These are phyloP conservation scores for Fraxinus pennsylvanica DNA, from an alignment of 257 asterid species.

Conservation along the genomic window DNA sequence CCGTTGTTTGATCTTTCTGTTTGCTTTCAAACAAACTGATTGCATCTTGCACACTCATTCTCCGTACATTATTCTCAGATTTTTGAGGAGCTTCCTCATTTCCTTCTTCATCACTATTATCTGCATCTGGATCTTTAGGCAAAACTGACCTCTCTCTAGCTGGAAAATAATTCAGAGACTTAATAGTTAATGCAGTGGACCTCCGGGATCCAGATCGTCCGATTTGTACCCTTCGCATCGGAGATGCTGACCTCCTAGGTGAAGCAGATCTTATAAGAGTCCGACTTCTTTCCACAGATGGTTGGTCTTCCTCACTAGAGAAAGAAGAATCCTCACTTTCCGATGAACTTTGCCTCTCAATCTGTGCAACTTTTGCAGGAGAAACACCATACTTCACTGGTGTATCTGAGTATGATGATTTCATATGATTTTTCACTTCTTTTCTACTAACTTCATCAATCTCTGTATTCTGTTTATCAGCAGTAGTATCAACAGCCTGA, in stretches of 20 bases:
- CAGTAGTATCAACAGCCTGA: constrained; percentile 26
- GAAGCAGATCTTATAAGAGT: constrained; percentile 72
- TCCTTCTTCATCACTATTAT: constrained; percentile 64
- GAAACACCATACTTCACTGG: constrained; percentile 74
- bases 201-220: constrained; percentile 95
- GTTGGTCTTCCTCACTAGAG: constrained; percentile 75
- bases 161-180: constrained; percentile 71
- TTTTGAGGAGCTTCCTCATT: constrained; percentile 55
- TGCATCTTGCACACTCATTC: constrained; percentile 96
- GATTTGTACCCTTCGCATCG: constrained; percentile 94
- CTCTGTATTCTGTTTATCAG: constrained; percentile 30
- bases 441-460: constrained; percentile 29
- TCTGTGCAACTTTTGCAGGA: constrained; percentile 86
- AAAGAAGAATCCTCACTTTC: constrained; percentile 61
- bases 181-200: constrained; percentile 83
- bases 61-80: constrained; percentile 50
- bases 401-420: constrained; percentile 39
- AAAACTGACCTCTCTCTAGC: constrained; percentile 56
- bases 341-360: constrained; percentile 81
- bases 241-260: constrained; percentile 97
- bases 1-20: constrained; percentile 70
- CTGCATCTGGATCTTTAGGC: constrained; percentile 46
- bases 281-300: constrained; percentile 74
- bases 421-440: constrained; percentile 34
- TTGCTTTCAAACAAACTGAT: constrained; percentile 88